These are phyloP conservation scores for Metarhizium sp. DNA, from an alignment of 2,329 filamentous ascomycete genomes.

Conservation along the genomic window DNA sequence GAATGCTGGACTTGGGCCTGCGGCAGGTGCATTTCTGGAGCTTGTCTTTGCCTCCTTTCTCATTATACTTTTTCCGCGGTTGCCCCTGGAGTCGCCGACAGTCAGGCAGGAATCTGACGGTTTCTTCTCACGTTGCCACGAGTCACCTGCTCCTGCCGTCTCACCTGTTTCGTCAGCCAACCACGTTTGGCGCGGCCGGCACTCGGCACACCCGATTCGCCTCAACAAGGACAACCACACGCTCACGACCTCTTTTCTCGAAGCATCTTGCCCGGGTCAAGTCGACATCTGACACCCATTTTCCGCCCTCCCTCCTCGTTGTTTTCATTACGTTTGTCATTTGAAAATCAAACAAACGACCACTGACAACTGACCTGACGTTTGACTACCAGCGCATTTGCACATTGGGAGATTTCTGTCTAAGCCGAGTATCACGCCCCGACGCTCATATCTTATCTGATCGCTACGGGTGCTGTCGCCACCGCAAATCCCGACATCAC, in stretches of 20 bases:
- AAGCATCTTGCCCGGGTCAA: background rate
- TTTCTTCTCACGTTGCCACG: background rate
- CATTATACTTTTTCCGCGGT: background rate
- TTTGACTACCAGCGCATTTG: background rate
- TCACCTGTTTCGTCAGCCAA: conserved; percentile 5
- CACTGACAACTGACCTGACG: background rate
- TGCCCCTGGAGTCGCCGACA: background rate
- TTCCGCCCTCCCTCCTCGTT: background rate
- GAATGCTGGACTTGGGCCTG: background rate
- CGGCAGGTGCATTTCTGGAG: background rate
- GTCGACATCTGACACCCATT: background rate
- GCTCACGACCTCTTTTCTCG: background rate
- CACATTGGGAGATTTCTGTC: background rate
- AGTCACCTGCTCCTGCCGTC: conserved; percentile 5
- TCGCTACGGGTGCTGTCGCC: background rate
- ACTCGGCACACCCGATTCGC: conserved; percentile 7
- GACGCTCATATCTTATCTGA: conserved; percentile 4
- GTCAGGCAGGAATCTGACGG: background rate
- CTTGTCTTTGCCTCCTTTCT: background rate
- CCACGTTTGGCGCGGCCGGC: conserved; percentile 2
- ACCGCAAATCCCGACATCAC: background rate
- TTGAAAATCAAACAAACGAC: background rate
- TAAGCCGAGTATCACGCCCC: background rate
- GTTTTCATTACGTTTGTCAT: background rate
- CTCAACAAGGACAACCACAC: conserved; percentile 1